These are phyloP conservation scores for Yamadazyma friedrichii DNA, from an alignment of 1,139 yeast genomes.

Conservation along the genomic window DNA sequence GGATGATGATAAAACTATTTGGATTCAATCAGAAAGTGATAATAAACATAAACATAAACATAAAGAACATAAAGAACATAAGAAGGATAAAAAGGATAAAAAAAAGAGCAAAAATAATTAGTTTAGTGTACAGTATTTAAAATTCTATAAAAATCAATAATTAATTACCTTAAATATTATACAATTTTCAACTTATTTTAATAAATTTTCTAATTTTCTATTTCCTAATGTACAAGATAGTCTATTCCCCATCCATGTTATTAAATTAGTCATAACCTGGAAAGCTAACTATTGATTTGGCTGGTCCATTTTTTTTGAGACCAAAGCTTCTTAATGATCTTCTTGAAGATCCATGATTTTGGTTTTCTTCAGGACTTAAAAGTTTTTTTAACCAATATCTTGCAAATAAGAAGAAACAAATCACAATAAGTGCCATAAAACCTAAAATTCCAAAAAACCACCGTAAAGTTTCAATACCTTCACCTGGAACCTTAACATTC, in stretches of 20 bases:
- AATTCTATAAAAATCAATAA: background rate
- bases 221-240: background rate
- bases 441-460: constrained; percentile 43
- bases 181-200: too few species aligned
- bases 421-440: constrained; percentile 33
- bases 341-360: constrained; percentile 19
- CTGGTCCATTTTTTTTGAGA: constrained; percentile 32
- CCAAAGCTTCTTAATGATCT: constrained; percentile 47
- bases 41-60: constrained; percentile 10
- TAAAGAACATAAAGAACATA: constrained; percentile 1
- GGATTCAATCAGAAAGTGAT: constrained; percentile 29
- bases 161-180: background rate
- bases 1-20: constrained; percentile 30
- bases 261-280: constrained; percentile 34
- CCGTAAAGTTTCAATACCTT: constrained; percentile 26
- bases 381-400: constrained; percentile 34
- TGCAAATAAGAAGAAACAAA: constrained; percentile 30
- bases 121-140: constrained; percentile 1
- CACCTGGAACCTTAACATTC: constrained; percentile 90
- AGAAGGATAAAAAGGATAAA: background rate
- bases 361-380: constrained; percentile 13
- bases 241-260: background rate
- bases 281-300: constrained; percentile 42
- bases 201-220: too few species aligned
- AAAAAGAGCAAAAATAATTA: background rate